phyloP scores from a whole-genome alignment of 305 asterid species.

The Solanum hybrid region DNA sequence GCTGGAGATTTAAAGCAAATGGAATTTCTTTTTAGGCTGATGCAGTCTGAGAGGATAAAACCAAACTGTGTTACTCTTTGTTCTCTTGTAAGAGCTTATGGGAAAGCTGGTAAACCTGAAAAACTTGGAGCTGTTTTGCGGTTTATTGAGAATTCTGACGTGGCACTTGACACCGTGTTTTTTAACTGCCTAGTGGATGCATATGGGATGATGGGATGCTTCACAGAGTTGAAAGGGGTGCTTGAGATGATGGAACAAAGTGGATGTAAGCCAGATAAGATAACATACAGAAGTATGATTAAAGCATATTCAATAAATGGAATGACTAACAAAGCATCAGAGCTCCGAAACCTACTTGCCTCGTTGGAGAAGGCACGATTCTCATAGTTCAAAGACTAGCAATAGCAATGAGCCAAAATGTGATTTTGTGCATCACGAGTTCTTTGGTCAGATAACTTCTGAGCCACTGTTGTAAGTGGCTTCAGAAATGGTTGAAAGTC shows the following conservation, averaged over 20 bases:
- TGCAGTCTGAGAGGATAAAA: constrained; percentile 75
- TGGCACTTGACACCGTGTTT: constrained; percentile 59
- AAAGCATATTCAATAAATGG: constrained; percentile 54
- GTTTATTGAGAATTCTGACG: constrained; percentile 56
- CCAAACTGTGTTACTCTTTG: constrained; percentile 77
- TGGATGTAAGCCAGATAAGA: constrained; percentile 66
- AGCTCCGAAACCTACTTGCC: constrained; percentile 44
- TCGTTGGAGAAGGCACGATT: constrained; percentile 15
- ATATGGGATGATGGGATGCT: constrained; percentile 81
- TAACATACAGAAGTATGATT: constrained; percentile 74
- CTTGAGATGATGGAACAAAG: constrained; percentile 58
- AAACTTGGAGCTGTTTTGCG: constrained; percentile 48
- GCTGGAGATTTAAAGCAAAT: constrained; percentile 69
- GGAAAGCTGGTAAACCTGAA: constrained; percentile 46
- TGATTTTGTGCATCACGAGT: not conserved
- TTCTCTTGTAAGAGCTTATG: constrained; percentile 75
- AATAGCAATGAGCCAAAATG: not conserved
- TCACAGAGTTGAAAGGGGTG: constrained; percentile 66
- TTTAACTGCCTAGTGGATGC: constrained; percentile 81
- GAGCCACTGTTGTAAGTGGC: not conserved
- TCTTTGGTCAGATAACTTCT: not conserved
- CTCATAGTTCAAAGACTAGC: not conserved
- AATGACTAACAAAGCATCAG: constrained; percentile 57
- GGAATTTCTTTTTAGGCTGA: constrained; percentile 72
- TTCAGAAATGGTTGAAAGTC: not conserved